Percentiles rank a stretch among this genome's conserved stretches.
These are phyloP conservation scores for Porpolomopsis calyptriformis DNA, from an alignment of 768 basidiomycete species.

Conservation along the genomic window DNA sequence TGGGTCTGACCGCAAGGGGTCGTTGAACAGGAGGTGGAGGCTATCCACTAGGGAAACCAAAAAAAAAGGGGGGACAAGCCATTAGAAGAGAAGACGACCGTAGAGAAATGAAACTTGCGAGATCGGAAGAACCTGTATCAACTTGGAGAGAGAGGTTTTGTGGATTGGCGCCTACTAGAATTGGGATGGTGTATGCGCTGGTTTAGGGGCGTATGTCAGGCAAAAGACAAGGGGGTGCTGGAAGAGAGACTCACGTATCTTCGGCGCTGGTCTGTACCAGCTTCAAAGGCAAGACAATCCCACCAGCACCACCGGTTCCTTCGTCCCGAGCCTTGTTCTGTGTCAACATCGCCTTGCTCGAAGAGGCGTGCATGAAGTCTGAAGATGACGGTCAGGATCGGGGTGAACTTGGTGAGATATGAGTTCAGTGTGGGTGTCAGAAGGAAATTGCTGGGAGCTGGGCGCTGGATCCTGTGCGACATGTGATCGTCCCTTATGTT, in stretches of 20 bases:
- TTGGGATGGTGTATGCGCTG: constrained; percentile 58
- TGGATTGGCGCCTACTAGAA: constrained; percentile 38
- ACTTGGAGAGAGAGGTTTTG: constrained; percentile 57
- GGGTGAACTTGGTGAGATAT: no score
- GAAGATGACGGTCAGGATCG: no score
- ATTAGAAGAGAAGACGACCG: constrained; percentile 30
- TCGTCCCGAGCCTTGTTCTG: no score
- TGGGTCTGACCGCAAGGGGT: constrained; percentile 36
- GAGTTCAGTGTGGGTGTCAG: no score
- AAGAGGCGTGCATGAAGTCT: no score
- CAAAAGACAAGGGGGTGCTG: background rate
- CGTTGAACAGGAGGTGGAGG: constrained; percentile 53
- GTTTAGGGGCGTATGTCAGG: background rate
- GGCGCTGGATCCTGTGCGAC: no score
- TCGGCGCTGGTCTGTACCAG: background rate
- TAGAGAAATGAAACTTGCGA: constrained; percentile 34
- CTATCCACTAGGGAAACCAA: constrained; percentile 85
- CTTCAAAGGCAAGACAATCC: background rate
- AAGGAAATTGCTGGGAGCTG: no score
- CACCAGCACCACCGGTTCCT: background rate
- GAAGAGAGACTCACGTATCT: background rate
- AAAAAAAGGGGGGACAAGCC: constrained; percentile 64
- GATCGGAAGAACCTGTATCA: constrained; percentile 75
- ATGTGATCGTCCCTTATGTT: no score
- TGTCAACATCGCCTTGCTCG: no score